Conservation (phyloP, 805 yeast genomes). For the Wickerhamia fluorescens region DNA sequence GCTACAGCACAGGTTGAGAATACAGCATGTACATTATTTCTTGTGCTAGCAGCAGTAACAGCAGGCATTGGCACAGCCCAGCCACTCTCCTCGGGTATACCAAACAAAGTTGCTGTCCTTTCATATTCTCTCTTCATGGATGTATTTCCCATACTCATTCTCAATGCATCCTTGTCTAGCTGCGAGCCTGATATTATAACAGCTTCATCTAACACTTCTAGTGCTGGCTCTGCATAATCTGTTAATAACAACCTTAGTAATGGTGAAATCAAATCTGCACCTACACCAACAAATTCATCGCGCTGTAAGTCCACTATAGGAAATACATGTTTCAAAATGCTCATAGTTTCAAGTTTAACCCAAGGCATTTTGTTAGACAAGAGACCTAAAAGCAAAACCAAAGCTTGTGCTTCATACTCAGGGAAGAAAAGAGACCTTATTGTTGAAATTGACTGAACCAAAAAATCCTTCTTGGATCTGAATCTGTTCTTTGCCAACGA, state of each 20-base stretch:
- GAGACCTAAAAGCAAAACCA: constrained; percentile 71
- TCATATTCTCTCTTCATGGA: constrained; percentile 76
- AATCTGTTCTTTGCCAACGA: constrained; percentile 75
- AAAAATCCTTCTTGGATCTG: constrained; percentile 84
- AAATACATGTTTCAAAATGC: constrained; percentile 62
- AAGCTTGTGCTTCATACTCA: constrained; percentile 61
- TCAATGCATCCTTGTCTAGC: constrained; percentile 81
- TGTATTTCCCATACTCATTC: constrained; percentile 85
- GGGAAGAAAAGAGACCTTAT: constrained; percentile 69
- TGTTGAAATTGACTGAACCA: constrained; percentile 70
- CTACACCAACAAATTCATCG: constrained; percentile 79
- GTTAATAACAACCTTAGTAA: constrained; percentile 71
- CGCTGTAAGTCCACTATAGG: constrained; percentile 71
- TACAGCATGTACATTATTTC: constrained; percentile 93
- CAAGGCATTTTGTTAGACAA: constrained; percentile 70
- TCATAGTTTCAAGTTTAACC: constrained; percentile 78
- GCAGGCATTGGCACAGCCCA: constrained; percentile 98
- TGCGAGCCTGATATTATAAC: constrained; percentile 82
- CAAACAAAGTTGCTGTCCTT: constrained; percentile 82
- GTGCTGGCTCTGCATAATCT: constrained; percentile 80
- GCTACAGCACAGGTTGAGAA: constrained; percentile 70
- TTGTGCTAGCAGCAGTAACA: constrained; percentile 76
- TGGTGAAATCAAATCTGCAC: constrained; percentile 93
- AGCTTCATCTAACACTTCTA: constrained; percentile 84
- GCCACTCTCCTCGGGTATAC: constrained; percentile 91